A percentile compares a stretch with the other conserved stretches of the same genome.
phyloP scores from a whole-genome alignment of 2,329 filamentous ascomycete genomes.

The Ophiostoma pallidulum region DNA sequence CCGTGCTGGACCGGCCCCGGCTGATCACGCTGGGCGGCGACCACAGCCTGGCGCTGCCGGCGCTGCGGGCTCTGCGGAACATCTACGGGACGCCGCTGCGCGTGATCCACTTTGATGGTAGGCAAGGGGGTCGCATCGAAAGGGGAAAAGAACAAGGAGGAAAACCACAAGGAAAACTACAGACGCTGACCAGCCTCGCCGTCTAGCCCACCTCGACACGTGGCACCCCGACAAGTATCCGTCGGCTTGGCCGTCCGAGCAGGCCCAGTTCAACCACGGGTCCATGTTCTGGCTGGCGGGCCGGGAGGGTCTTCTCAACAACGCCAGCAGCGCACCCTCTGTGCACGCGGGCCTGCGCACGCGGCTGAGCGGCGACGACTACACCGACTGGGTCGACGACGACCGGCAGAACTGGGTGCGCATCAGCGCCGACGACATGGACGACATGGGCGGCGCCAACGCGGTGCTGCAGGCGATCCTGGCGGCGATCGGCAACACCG shows the following conservation, averaged over 20 bases:
- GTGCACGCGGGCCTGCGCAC: conserved; percentile 81
- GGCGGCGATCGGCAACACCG: conserved; percentile 59
- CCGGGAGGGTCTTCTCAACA: conserved; percentile 68
- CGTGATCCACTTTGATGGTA: conserved; percentile 69
- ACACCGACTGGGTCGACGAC: conserved; percentile 62
- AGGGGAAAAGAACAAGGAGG: no score
- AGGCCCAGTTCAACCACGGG: conserved; percentile 75
- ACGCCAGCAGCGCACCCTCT: conserved; percentile 55
- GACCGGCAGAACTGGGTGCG: conserved; percentile 67
- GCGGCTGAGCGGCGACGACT: conserved; percentile 56
- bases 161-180: no score
- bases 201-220: conserved; percentile 60
- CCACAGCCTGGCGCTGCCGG: conserved; percentile 61
- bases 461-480: conserved; percentile 51
- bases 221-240: conserved; percentile 80
- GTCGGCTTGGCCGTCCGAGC: conserved; percentile 59
- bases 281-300: conserved; percentile 87
- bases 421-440: conserved; percentile 77
- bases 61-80: conserved; percentile 55
- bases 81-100: conserved; percentile 56
- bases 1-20: conserved; percentile 34
- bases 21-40: conserved; percentile 65
- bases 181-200: no score
- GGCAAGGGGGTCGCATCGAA: no score
- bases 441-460: conserved; percentile 66